Base-by-base conservation (phyloP, 352 stramenopile genomes). In the Elongisporangium prolatum region DNA sequence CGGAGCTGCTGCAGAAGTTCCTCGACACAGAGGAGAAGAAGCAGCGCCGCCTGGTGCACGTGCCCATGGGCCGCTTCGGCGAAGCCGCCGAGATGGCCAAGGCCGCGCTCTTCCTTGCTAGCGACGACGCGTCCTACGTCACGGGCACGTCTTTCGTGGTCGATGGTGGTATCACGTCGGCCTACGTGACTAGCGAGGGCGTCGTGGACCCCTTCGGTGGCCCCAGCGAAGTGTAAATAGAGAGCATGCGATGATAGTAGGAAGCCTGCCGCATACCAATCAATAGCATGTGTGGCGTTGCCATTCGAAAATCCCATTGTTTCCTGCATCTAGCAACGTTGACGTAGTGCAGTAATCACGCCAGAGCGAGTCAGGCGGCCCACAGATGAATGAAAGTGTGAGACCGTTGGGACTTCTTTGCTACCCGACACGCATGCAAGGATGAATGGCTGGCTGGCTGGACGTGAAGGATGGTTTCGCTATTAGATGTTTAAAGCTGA, bases 71-170 rank as follows among this genome's bases (percentile, higher is more conserved):
- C 22, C 73, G 86, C 58, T 95, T 96, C 52, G 87, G 87, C 55
- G 85, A 95, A 57, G 85, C 86, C 21, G 74, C 77, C 0, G 87
- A 96, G 57, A 93, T 96, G 84, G 85, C 87, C 68, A 91, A 95
- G 65, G 86, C 87, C 4, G 87, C 80, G 21, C 71, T 95, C 16
- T 96, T 95, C 64, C 78, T 96, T 21, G 85, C 86, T 34, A 93
- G 82, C 54, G 80, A 93, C 50, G 85, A 94, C 50, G 69, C 86
- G 40, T 94, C 86, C 44, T 96, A 93, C 68, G 83, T 95, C 56
- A 96, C 87, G 13, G 87, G 87, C 58, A 85, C 84, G 64, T 90
- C 83, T 34, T 93, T 96, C 40, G 75, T 93, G 20, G 86, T 96
- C 52, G 87, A 96, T 50, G 87, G 87, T n/a, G 87, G 87, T 21